Evolutionary conservation across 2,329 filamentous ascomycete genomes (phyloP).

Genomic region (Pestalotiopsis fici): DNA sequence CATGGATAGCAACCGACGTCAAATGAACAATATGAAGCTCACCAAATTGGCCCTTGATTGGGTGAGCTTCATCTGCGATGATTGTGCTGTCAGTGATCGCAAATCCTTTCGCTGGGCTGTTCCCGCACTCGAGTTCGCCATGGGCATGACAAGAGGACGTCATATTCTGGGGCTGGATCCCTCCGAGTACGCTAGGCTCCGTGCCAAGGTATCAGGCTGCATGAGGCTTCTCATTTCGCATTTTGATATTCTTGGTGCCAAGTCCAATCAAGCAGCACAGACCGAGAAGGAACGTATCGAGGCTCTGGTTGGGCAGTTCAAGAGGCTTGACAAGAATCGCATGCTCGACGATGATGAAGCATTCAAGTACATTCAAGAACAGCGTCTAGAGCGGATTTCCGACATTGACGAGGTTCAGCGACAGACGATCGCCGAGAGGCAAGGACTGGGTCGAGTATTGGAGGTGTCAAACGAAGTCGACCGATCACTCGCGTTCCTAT

Average conservation of each 20-base stretch:
- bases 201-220: slow-evolving; percentile 90
- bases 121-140: slow-evolving; percentile 90
- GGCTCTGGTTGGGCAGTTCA: slow-evolving; percentile 73
- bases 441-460: slow-evolving; percentile 84
- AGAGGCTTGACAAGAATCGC: slow-evolving; percentile 75
- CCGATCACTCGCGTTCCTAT: slow-evolving; percentile 89
- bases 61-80: slow-evolving; percentile 97
- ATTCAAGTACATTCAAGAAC: slow-evolving; percentile 69
- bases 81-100: slow-evolving; percentile 89
- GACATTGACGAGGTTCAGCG: slow-evolving; percentile 78
- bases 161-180: slow-evolving; percentile 92
- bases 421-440: slow-evolving; percentile 80
- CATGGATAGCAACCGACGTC: slow-evolving; percentile 92
- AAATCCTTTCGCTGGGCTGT: slow-evolving; percentile 99
- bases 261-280: slow-evolving; percentile 89
- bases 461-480: slow-evolving; percentile 96
- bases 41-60: slow-evolving; percentile 93
- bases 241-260: slow-evolving; percentile 98
- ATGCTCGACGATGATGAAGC: slow-evolving; percentile 84
- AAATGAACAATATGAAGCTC: slow-evolving; percentile 96
- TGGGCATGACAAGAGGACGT: slow-evolving; percentile 93
- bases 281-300: slow-evolving; percentile 89
- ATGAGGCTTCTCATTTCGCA: slow-evolving; percentile 98
- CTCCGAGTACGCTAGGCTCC: slow-evolving; percentile 79
- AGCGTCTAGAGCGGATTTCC: slow-evolving; percentile 72